These are phyloP conservation scores for Magnaporthiopsis rhizophila DNA, from an alignment of 2,329 filamentous ascomycete genomes.

Conservation along the genomic window DNA sequence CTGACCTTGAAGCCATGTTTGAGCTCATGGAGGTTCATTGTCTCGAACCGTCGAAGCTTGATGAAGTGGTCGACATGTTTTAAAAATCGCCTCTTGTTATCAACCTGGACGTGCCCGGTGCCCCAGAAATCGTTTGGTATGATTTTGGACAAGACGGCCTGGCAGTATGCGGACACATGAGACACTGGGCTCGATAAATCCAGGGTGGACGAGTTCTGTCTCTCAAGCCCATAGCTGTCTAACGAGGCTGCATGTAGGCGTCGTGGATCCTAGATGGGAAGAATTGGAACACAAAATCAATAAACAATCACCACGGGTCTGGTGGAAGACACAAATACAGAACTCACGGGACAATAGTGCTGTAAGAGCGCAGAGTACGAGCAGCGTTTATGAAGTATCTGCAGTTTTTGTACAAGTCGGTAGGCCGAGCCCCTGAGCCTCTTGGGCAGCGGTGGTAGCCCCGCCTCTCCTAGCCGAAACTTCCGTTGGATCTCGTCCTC, in stretches of 20 bases:
- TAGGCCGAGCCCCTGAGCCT: conserved; percentile 56
- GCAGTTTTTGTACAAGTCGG: conserved; percentile 58
- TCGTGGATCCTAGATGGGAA: background rate
- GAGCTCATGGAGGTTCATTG: conserved; percentile 68
- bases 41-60: conserved; percentile 71
- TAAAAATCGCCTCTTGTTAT: conserved; percentile 58
- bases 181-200: conserved; percentile 59
- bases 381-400: conserved; percentile 63
- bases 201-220: conserved; percentile 39
- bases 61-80: conserved; percentile 71
- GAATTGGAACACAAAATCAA: background rate
- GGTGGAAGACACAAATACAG: background rate
- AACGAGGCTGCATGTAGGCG: background rate
- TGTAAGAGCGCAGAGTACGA: conserved; percentile 71
- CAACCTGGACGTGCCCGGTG: conserved; percentile 34
- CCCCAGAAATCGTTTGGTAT: conserved; percentile 75
- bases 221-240: background rate
- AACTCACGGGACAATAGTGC: conserved; percentile 67
- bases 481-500: conserved; percentile 65
- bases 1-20: conserved; percentile 68
- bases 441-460: conserved; percentile 44
- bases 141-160: conserved; percentile 62
- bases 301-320: background rate
- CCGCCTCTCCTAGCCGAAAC: conserved; percentile 20
- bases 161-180: conserved; percentile 79